Base-by-base conservation (phyloP, 768 basidiomycete species). In the Mycena vulgaris region DNA sequence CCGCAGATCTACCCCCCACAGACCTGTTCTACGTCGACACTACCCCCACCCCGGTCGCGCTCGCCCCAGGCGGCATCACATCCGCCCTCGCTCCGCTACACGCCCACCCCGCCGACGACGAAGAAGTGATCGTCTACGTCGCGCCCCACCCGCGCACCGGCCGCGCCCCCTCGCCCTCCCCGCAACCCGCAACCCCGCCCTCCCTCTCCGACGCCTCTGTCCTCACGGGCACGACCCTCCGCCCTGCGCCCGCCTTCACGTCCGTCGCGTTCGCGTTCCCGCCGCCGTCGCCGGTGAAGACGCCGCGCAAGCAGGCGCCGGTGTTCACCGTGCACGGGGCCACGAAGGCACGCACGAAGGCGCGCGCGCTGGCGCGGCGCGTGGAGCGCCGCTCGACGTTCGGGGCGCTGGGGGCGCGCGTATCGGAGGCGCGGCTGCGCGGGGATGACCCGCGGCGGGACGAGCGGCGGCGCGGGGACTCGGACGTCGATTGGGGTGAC, bases 91-190 rank as follows among this genome's bases (percentile, higher is more conserved):
- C 76, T 35, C 71, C 72, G 27, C 72, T 77, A 13, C 67, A 55
- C 25, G 52, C 64, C 13, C 48, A 64, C 49, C 40, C 53, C 2
- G 25, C 51, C 3, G 84, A 83, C 31, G 89, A 90, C 33, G 91
- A 92, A 23, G 93, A 95, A 64, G 76, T 88, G 5, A 94, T 95
- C 63, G 93, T 95, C 13, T 94, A 94, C 75, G 90, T 89, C 28
- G 92, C 93, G 0, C 93, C 93, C 0, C 88, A 92, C 75, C 93
- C 93, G 6, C 88, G 91, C 1, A 74, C 77, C 2, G 53, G 75
- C 31, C 66, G 70, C 30, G 63, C 49, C 11, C 53, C 56, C 6
- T 68, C 66, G 21, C 51, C 75, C 2, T 33, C 75, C 58, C 40
- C 75, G 48, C 56, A 69, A 62, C 45, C 48, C 17, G 19, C 48